phyloP scores from a whole-genome alignment of 163 green algal species.

The Chlorella variabilis region DNA sequence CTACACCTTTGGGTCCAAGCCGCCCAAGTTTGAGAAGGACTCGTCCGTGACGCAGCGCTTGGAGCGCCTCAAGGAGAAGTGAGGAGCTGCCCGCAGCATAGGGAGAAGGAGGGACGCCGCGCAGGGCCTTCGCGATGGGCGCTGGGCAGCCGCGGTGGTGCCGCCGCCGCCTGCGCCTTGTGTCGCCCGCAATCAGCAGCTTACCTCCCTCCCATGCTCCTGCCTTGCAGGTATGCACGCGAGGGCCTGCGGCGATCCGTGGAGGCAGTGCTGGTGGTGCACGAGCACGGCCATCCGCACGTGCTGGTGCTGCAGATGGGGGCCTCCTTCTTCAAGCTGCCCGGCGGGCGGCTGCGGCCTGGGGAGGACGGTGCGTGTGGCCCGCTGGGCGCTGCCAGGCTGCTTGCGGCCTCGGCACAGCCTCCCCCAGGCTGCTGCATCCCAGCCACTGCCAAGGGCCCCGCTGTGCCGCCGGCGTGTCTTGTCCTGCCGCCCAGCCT shows the following conservation, averaged over 20 bases:
- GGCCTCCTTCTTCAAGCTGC: constrained; percentile 87
- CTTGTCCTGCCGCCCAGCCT: no score
- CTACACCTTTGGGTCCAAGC: constrained; percentile 93
- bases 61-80: constrained; percentile 82
- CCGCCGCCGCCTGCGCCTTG: no score
- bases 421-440: no score
- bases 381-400: no score
- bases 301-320: constrained; percentile 79
- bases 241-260: constrained; percentile 86
- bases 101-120: background rate
- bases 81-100: constrained; percentile 17
- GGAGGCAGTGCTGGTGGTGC: constrained; percentile 87
- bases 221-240: constrained; percentile 74
- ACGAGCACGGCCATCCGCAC: constrained; percentile 95
- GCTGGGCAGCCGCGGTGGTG: no score
- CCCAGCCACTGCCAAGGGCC: no score
- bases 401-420: no score
- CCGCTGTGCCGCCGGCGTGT: no score
- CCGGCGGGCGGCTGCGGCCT: constrained; percentile 87
- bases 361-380: constrained; percentile 94
- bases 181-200: no score
- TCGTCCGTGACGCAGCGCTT: constrained; percentile 67
- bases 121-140: background rate
- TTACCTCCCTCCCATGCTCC: background rate
- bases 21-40: constrained; percentile 83